Base-by-base conservation (phyloP, 441 rosid species). In the Biscutella laevigata region DNA sequence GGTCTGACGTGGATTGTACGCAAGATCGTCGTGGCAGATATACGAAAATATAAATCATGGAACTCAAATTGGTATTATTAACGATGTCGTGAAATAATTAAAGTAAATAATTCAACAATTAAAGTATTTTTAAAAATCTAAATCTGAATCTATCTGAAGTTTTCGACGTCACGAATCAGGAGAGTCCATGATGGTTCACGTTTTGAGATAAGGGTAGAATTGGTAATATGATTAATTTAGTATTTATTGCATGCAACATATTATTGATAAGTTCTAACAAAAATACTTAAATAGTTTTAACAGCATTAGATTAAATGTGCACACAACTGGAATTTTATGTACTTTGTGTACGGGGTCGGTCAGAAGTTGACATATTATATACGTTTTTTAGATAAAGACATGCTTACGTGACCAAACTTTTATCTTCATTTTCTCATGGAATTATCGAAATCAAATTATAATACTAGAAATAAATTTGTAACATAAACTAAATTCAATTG, bases 1-100 rank as follows among this genome's bases (percentile, higher is more conserved):
- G 2, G 39, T 49, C 59, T 57, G 64, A 65, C 69, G 69, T 50
- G 70, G 64, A 48, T 27, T 12, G 35, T 56, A 48, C 52, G 62
- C 44, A 57, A 48, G 17, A 64, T 40, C 58, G 53, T 48, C 69
- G 63, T 64, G 58, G 61, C 57, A 10, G 49, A 45, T n/a, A n/a
- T n/a, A n/a, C n/a, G n/a, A n/a, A n/a, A n/a, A n/a, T n/a, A n/a
- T n/a, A n/a, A n/a, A n/a, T n/a, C n/a, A n/a, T n/a, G n/a, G n/a
- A n/a, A n/a, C n/a, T n/a, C n/a, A n/a, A n/a, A 8, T 8, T 36
- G 13, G 11, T 11, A 15, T 9, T 53, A 38, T 53, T 19, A n/a
- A 42, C 59, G 28, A 30, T 61, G 32, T 26, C 26, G 54, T 62
- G 14, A 10, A 4, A 17, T 43, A 13, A 4, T 27, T 43, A 34